Evolutionary conservation across 129 eudicot species (phyloP), one percentile per base, ranked within the genome.

Genomic region (Chrysanthemum seticuspe): DNA sequence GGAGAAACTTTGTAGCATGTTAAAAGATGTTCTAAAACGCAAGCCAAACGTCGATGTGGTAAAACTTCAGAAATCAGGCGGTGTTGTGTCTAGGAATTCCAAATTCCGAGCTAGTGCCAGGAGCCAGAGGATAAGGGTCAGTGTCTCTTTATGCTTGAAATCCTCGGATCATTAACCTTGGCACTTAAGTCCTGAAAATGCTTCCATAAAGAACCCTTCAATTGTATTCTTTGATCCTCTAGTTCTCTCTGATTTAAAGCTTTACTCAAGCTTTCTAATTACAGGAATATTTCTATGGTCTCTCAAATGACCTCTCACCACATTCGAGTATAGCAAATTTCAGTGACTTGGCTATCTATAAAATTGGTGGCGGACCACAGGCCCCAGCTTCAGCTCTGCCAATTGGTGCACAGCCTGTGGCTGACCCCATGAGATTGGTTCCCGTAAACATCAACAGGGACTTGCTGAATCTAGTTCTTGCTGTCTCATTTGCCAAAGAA

Each of bases 1-100:
- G 98, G 98, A 94, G 65, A 94, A 94, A 77, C 97, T 94, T 74
- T 94, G 91, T 80, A 94, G 98, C 90, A 90, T 87, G 97, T 92
- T 94, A 11, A 94, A 75, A 84, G 96, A 86, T 56, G 96, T 85
- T 16, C 54, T 87, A 74, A 90, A 84, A 87, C 86, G 78, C 82
- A 90, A 90, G 76, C 86, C 87, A 36, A 86, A 83, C 15, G 97
- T 94, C 54, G 98, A 94, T 81, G 98, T 94, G 61, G 98, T 94
- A 74, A 94, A 94, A 74, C 98, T 94, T 66, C 98, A 94, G 44
- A 94, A 85, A 65, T 94, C 98, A 52, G 98, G 98, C 25, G 98
- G 97, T 62, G 97, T 90, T 34, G 98, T 94, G 47, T 94, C 98
- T 10, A 81, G 98, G 62, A 85, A 85, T 63, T 86, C 88, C 5